A percentile compares a stretch with the other conserved stretches of the same genome.
Evolutionary conservation across 768 basidiomycete species (phyloP).

Genomic region (Leucogyrophana mollusca): DNA sequence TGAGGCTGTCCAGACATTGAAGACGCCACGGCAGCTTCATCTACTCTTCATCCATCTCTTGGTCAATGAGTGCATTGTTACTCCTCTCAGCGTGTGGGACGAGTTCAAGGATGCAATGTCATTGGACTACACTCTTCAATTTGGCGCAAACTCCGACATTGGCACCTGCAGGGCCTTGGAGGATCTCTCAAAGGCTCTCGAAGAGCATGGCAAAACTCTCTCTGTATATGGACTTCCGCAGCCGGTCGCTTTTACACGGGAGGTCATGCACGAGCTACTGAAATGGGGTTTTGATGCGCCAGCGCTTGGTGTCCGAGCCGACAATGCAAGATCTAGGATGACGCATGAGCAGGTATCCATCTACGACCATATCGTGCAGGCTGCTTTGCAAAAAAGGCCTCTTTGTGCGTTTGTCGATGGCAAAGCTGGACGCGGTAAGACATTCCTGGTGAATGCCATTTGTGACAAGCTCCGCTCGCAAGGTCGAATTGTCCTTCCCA

Average conservation of each 20-base stretch:
- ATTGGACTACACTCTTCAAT: constrained; percentile 11
- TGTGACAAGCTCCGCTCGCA: constrained; percentile 27
- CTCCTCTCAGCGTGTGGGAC: constrained; percentile 26
- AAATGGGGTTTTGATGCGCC: constrained; percentile 16
- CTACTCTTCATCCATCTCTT: constrained; percentile 39
- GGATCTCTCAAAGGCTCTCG: constrained; percentile 18
- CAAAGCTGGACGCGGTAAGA: constrained; percentile 42
- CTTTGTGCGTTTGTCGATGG: constrained; percentile 32
- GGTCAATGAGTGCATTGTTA: constrained; percentile 28
- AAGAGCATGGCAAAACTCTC: constrained; percentile 25
- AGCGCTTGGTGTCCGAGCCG: constrained; percentile 8
- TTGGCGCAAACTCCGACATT: background rate
- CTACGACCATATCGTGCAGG: constrained; percentile 3
- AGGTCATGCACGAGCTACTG: constrained; percentile 26
- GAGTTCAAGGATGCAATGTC: constrained; percentile 19
- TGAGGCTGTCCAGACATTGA: constrained; percentile 31
- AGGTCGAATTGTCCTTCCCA: constrained; percentile 31
- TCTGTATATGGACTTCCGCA: constrained; percentile 28
- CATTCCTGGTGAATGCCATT: constrained; percentile 33
- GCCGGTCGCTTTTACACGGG: constrained; percentile 13
- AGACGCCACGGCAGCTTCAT: constrained; percentile 36
- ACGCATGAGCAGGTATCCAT: constrained; percentile 19
- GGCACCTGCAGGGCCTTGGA: constrained; percentile 21
- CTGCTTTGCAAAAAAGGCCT: no score
- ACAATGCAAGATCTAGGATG: constrained; percentile 9